Evolutionary conservation across 2,329 filamentous ascomycete species (phyloP).

Genomic region (Phoma herbarum): DNA sequence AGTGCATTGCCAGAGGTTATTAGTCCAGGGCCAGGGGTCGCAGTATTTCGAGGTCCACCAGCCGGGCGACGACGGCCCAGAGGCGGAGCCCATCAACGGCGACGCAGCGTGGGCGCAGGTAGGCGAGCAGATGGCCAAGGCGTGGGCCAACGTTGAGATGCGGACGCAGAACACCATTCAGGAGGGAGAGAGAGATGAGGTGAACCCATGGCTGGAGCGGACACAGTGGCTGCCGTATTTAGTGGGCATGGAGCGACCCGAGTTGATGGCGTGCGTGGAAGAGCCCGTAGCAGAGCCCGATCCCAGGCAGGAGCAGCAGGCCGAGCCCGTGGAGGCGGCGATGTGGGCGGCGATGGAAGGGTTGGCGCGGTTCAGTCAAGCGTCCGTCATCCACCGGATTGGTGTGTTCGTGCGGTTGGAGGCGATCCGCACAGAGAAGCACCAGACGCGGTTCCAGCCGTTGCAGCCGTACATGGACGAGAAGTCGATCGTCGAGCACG

Average conservation of each 20-base stretch:
- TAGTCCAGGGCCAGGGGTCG: neutral
- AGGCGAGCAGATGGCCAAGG: slow-evolving; percentile 3
- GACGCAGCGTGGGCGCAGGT: neutral
- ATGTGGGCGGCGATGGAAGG: slow-evolving; percentile 1
- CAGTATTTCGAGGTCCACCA: slow-evolving; percentile 2
- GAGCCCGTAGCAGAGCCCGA: neutral
- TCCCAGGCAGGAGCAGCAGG: slow-evolving; percentile 1
- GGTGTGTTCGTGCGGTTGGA: neutral
- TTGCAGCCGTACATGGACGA: neutral
- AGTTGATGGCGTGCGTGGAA: neutral
- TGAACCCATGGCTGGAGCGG: slow-evolving; percentile 1
- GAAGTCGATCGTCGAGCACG: too few species aligned
- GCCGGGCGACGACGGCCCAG: neutral
- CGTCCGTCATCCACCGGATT: neutral
- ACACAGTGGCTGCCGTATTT: slow-evolving; percentile 3
- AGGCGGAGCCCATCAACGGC: neutral
- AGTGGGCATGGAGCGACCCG: slow-evolving; percentile 1
- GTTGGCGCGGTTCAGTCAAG: neutral
- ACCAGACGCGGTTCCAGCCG: neutral
- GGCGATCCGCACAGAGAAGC: neutral
- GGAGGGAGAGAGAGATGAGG: slow-evolving; percentile 1
- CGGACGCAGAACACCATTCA: neutral
- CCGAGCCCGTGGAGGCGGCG: neutral
- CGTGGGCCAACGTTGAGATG: neutral
- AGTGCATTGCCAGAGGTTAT: slow-evolving; percentile 3